A percentile compares a stretch with the other conserved stretches of the same genome.
phyloP scores from a whole-genome alignment of 495 filamentous ascomycete genomes.

The Tuber indicum region DNA sequence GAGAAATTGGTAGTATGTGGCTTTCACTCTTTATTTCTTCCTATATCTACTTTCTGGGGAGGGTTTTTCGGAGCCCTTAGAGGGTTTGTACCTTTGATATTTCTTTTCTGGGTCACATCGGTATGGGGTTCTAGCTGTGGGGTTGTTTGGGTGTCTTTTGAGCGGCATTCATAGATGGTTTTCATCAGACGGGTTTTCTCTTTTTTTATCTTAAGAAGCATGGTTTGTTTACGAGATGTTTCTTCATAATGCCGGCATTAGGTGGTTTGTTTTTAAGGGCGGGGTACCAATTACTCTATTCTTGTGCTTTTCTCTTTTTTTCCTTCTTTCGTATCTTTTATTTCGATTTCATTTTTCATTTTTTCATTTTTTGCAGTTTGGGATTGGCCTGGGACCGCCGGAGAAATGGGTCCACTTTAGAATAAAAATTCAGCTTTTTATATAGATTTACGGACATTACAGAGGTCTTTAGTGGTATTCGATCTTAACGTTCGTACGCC shows the following conservation, averaged over 20 bases:
- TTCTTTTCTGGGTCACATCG: not conserved
- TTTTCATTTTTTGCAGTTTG: not conserved
- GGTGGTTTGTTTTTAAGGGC: not conserved
- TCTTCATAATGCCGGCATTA: not conserved
- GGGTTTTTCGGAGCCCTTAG: too few relatives aligned
- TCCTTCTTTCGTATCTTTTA: not conserved
- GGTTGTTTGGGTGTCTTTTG: not conserved
- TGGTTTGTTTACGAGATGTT: not conserved
- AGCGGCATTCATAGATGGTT: not conserved
- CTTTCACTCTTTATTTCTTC: not conserved
- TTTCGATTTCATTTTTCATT: not conserved
- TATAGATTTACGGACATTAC: not conserved
- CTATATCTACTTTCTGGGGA: not conserved
- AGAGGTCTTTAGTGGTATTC: not conserved
- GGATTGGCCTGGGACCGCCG: not conserved
- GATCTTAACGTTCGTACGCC: not conserved
- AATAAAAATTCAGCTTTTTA: not conserved
- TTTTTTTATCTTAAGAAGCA: not conserved
- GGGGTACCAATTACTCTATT: not conserved
- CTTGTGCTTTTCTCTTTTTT: not conserved
- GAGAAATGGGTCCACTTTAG: not conserved
- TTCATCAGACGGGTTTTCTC: not conserved
- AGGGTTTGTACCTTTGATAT: not conserved
- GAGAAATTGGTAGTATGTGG: not conserved
- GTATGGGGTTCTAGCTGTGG: not conserved